A percentile compares a stretch with the other conserved stretches of the same genome.
phyloP scores from a whole-genome alignment of 257 asterid genomes.

The Solanum chiquidenum region DNA sequence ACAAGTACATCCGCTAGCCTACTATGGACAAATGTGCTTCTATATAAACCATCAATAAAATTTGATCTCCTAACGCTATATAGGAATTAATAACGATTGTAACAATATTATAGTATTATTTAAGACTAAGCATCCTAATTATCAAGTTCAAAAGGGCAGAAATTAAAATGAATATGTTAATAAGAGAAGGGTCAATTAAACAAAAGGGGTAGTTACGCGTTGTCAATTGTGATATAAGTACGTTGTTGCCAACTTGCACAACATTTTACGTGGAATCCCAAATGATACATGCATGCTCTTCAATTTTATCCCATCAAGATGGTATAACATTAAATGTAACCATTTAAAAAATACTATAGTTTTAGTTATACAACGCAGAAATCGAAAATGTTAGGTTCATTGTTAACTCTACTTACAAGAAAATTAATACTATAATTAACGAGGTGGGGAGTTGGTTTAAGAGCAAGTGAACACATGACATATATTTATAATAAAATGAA shows the following conservation, averaged over 20 bases:
- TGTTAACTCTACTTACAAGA: background rate
- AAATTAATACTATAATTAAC: background rate
- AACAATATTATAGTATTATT: background rate
- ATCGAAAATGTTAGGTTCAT: constrained; percentile 1
- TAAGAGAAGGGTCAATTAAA: background rate
- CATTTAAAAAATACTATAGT: background rate
- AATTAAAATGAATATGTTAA: background rate
- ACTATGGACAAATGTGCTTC: background rate
- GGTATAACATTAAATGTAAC: constrained; percentile 9
- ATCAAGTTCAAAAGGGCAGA: background rate
- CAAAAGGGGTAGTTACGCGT: background rate
- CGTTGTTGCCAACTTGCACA: background rate
- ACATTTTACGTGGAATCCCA: background rate
- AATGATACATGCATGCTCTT: constrained; percentile 22
- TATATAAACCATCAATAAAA: background rate
- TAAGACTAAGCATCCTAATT: background rate
- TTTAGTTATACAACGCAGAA: background rate
- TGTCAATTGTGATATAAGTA: background rate
- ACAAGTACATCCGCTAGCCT: background rate
- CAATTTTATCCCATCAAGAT: constrained; percentile 14
- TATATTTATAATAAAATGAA: background rate
- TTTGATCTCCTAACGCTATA: background rate
- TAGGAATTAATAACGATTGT: background rate
- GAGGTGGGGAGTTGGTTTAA: background rate
- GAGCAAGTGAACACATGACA: background rate